Percentiles rank a stretch among this genome's conserved stretches.
Evolutionary conservation across 257 asterid genomes (phyloP).

Genomic region (Fraxinus pennsylvanica): DNA sequence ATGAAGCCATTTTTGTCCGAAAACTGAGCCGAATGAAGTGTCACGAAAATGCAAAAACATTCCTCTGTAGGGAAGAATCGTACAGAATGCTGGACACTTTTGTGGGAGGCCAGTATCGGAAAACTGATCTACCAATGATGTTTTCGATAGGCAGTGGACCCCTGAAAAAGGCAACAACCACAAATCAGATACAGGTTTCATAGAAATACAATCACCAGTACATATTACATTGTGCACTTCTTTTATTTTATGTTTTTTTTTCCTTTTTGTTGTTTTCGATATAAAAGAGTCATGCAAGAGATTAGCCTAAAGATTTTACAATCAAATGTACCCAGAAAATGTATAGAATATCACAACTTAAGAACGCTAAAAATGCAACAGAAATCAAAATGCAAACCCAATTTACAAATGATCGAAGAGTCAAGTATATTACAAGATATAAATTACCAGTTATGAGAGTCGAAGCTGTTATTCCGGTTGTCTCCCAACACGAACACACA

Average conservation of each 20-base stretch:
- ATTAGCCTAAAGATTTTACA: neutral
- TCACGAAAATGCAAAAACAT: conserved; percentile 46
- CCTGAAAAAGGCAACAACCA: conserved; percentile 43
- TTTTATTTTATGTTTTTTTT: no score
- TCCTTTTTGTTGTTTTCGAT: neutral
- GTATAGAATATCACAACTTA: no score
- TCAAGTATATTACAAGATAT: no score
- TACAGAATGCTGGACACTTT: conserved; percentile 51
- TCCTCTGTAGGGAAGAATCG: conserved; percentile 36
- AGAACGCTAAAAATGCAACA: no score
- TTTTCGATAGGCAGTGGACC: conserved; percentile 72
- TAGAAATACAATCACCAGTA: neutral
- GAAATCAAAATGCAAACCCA: no score
- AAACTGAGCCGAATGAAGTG: neutral
- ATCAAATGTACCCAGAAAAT: neutral
- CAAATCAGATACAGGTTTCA: conserved; percentile 2
- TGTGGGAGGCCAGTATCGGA: conserved; percentile 85
- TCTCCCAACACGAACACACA: conserved; percentile 93
- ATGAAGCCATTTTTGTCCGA: neutral
- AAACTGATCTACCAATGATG: conserved; percentile 69
- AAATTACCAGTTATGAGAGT: conserved; percentile 83
- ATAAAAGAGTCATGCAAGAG: neutral
- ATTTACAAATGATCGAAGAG: no score
- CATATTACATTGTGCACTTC: neutral
- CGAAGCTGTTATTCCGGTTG: conserved; percentile 91